Evolutionary conservation across 106 monocot genomes (phyloP).

Genomic region (Chionographis japonica): DNA sequence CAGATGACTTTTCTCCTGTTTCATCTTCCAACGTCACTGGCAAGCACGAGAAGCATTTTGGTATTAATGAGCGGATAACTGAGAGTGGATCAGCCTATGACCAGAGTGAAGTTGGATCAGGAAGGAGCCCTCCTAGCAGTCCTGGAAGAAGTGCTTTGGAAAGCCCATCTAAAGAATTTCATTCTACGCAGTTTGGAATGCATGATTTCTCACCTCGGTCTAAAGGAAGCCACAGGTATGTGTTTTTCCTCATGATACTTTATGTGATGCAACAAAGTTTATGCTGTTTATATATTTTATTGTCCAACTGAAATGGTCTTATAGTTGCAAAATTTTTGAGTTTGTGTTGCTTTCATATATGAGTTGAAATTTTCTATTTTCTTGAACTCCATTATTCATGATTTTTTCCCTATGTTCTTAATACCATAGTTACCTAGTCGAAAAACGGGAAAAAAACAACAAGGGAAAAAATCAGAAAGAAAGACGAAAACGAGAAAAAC

Average conservation of each 20-base stretch:
- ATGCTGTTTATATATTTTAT: too few relatives aligned
- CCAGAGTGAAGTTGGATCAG: conserved; percentile 60
- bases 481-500: too few relatives aligned
- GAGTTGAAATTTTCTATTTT: too few relatives aligned
- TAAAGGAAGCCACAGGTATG: conserved; percentile 68
- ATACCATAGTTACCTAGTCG: too few relatives aligned
- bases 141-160: conserved; percentile 59
- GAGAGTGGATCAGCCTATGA: conserved; percentile 39
- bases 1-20: conserved; percentile 34
- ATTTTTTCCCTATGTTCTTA: too few relatives aligned
- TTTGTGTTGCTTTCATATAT: too few relatives aligned
- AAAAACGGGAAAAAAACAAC: too few relatives aligned
- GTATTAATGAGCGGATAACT: conserved; percentile 11
- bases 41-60: conserved; percentile 25
- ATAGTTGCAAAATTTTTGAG: too few relatives aligned
- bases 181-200: conserved; percentile 28
- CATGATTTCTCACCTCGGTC: conserved; percentile 35
- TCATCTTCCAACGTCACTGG: conserved; percentile 24
- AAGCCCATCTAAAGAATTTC: conserved; percentile 46
- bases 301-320: too few relatives aligned
- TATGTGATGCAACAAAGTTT: too few relatives aligned
- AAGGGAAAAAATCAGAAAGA: too few relatives aligned
- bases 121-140: conserved; percentile 42
- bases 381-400: too few relatives aligned
- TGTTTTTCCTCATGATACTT: neutral